Evolutionary conservation across 2,329 filamentous ascomycete genomes (phyloP), one percentile per base, ranked within the genome.

Genomic region (Keithomyces neogunnii): DNA sequence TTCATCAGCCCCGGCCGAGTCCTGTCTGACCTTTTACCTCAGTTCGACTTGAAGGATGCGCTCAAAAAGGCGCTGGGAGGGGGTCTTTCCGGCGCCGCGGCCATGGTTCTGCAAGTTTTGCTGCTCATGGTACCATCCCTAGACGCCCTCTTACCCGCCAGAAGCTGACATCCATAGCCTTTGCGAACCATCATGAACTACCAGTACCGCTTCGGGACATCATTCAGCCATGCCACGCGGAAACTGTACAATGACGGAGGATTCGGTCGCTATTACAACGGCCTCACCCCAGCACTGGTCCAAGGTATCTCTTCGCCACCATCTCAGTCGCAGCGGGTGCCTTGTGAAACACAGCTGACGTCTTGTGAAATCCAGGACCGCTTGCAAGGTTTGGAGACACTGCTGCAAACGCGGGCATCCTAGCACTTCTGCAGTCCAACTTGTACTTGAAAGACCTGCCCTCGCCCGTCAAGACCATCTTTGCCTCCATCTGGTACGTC

Each of bases 151-250:
- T 0, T 6, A 3, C 10, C 4, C 26, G 2, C 7, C 28, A 1
- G 8, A 1, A 32, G 5, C 1, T 1, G n/a, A 11, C 31, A 6
- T 2, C 1, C 2, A 3, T 45, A 75, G 73, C 73, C 73, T 3
- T 60, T 76, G 3, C 67, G 73, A 4, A 76, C 73, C 0, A 72
- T 75, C 10, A 76, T 76, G 73, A 76, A 76, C 59, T 76, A 75
- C 44, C 73, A 76, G 53, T 76, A 76, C 49, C 73, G 73, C 2
- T 72, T 69, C 39, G 73, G 73, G 1, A 68, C 65, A 0, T 64
- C 68, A 0, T 75, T 76, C 50, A 66, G 63, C 3, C 48, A 56
- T 1, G 71, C 73, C 0, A 69, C 66, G 1, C 56, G 60, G 13
- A 73, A 68, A 0, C 63, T 76, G 2, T 73, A 73, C 49, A 55